phyloP scores from a whole-genome alignment of 805 yeast species.

The Metschnikowia rubicola region DNA sequence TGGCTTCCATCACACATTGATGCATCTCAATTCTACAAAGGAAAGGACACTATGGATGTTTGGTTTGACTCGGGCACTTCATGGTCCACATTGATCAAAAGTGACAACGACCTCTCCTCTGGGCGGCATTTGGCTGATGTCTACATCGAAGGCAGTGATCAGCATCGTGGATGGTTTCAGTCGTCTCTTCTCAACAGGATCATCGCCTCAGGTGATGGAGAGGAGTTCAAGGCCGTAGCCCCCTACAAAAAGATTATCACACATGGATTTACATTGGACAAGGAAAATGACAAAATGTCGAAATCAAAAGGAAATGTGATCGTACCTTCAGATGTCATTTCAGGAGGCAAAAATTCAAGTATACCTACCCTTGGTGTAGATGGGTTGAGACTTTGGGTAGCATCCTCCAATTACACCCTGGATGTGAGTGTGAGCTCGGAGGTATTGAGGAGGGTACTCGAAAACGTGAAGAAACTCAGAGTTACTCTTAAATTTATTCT shows the following conservation, averaged over 20 bases:
- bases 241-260: constrained; percentile 81
- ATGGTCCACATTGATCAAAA: constrained; percentile 62
- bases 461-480: constrained; percentile 75
- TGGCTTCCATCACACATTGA: constrained; percentile 70
- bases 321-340: constrained; percentile 62
- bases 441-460: constrained; percentile 71
- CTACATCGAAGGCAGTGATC: constrained; percentile 97
- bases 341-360: constrained; percentile 48
- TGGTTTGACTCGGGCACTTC: constrained; percentile 98
- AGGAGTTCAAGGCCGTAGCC: constrained; percentile 30
- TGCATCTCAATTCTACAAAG: constrained; percentile 52
- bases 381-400: constrained; percentile 87
- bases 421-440: constrained; percentile 77
- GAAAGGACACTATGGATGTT: constrained; percentile 94
- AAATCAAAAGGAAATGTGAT: constrained; percentile 86
- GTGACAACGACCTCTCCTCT: constrained; percentile 30
- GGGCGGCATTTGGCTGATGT: constrained; percentile 54
- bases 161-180: constrained; percentile 99
- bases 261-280: constrained; percentile 91
- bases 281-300: constrained; percentile 85
- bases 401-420: constrained; percentile 78
- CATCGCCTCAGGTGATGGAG: constrained; percentile 44
- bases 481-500: constrained; percentile 76
- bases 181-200: constrained; percentile 81
- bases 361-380: constrained; percentile 77